These are phyloP conservation scores for Cenococcum geophilum DNA, from an alignment of 495 filamentous ascomycete genomes.

Conservation along the genomic window DNA sequence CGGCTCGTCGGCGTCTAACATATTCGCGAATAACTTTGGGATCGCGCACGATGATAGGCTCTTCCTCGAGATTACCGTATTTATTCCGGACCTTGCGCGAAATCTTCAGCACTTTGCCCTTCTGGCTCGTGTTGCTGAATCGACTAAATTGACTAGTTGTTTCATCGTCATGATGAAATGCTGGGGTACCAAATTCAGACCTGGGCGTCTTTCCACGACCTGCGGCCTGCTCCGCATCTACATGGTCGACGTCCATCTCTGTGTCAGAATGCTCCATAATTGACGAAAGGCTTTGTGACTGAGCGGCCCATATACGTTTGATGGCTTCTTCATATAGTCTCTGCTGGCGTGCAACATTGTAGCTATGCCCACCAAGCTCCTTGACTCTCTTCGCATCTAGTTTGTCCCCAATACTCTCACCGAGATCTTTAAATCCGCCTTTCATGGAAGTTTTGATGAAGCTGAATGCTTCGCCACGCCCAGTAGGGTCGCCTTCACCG, in stretches of 20 bases:
- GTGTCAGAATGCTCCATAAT: conserved; percentile 55
- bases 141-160: conserved; percentile 80
- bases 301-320: conserved; percentile 79
- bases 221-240: conserved; percentile 45
- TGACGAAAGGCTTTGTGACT: conserved; percentile 69
- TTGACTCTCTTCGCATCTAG: conserved; percentile 76
- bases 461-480: conserved; percentile 86
- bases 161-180: conserved; percentile 61
- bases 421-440: conserved; percentile 85
- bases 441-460: conserved; percentile 99
- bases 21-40: conserved; percentile 67
- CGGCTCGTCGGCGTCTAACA: conserved; percentile 46
- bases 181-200: conserved; percentile 54
- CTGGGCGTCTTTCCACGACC: conserved; percentile 49
- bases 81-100: conserved; percentile 56
- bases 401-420: conserved; percentile 81
- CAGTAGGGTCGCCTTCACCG: conserved; percentile 92
- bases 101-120: conserved; percentile 69
- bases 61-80: conserved; percentile 55
- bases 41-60: conserved; percentile 61
- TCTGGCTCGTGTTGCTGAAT: conserved; percentile 61
- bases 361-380: conserved; percentile 88
- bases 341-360: conserved; percentile 93
- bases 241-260: conserved; percentile 62
- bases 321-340: conserved; percentile 83